Evolutionary conservation across 495 filamentous ascomycete species (phyloP).

Genomic region (Corynascus novoguineensis): DNA sequence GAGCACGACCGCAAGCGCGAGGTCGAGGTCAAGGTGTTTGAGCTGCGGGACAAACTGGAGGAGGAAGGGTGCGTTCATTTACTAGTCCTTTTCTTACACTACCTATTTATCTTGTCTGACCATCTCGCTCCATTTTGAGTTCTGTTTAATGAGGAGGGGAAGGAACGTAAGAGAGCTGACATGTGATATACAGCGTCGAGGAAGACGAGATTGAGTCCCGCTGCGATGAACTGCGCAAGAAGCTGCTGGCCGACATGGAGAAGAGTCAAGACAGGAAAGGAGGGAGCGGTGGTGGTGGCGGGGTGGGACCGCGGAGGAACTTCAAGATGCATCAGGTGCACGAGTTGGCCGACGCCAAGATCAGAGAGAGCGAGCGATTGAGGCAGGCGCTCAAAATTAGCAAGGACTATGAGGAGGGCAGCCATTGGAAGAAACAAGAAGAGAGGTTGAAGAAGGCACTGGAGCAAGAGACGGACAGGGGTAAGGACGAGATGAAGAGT

Average conservation of each 20-base stretch:
- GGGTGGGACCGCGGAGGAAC: slow-evolving; percentile 39
- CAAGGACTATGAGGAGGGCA: slow-evolving; percentile 80
- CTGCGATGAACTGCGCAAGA: slow-evolving; percentile 58
- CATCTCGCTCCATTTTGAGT: too few relatives aligned
- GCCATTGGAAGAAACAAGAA: slow-evolving; percentile 66
- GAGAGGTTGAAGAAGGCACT: slow-evolving; percentile 60
- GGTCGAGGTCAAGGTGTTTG: slow-evolving; percentile 87
- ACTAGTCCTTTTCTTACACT: background rate
- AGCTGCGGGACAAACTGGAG: slow-evolving; percentile 81
- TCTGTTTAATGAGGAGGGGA: too few relatives aligned
- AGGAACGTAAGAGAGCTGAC: too few relatives aligned
- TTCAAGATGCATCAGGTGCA: slow-evolving; percentile 93
- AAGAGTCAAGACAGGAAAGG: slow-evolving; percentile 22
- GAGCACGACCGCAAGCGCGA: slow-evolving; percentile 87
- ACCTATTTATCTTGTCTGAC: too few relatives aligned
- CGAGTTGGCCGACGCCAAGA: slow-evolving; percentile 93
- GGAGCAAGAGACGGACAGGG: slow-evolving; percentile 37
- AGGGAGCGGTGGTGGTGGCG: slow-evolving; percentile 21
- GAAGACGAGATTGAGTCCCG: slow-evolving; percentile 75
- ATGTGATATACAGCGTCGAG: slow-evolving; percentile 47
- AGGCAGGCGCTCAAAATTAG: slow-evolving; percentile 83
- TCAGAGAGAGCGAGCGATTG: slow-evolving; percentile 87
- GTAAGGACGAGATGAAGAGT: slow-evolving; percentile 2
- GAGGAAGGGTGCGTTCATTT: slow-evolving; percentile 63
- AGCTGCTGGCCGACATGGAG: slow-evolving; percentile 54